Percentiles rank a stretch among this genome's conserved stretches.
phyloP scores from a whole-genome alignment of 2,329 filamentous ascomycete genomes.

The Dothistroma pini region DNA sequence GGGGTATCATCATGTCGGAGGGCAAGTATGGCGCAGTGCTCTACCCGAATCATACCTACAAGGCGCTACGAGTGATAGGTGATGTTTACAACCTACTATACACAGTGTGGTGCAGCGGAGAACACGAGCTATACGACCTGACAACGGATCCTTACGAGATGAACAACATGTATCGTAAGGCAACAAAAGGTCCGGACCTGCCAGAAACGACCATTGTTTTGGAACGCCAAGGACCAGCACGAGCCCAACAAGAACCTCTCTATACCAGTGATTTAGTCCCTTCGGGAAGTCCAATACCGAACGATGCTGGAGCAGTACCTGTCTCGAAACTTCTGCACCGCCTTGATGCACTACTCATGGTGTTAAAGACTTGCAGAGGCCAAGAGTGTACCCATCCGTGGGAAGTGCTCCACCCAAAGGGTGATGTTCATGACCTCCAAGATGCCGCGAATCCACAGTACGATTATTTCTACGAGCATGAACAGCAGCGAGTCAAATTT shows the following conservation, averaged over 20 bases:
- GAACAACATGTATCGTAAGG: constrained; percentile 17
- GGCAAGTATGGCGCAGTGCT: constrained; percentile 30
- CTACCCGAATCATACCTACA: constrained; percentile 33
- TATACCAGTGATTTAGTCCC: constrained; percentile 4
- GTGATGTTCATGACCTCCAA: constrained; percentile 8
- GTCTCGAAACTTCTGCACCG: constrained; percentile 11
- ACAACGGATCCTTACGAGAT: constrained; percentile 25
- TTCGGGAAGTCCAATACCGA: neutral
- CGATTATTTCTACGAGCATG: constrained; percentile 17
- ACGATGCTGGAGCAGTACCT: neutral
- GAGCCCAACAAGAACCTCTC: neutral
- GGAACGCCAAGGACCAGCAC: neutral
- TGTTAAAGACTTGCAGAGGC: constrained; percentile 20
- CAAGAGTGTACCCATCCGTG: constrained; percentile 19
- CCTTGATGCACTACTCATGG: constrained; percentile 20
- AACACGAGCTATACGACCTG: constrained; percentile 62
- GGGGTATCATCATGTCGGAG: constrained; percentile 37
- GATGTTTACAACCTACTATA: constrained; percentile 59
- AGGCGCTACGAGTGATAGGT: constrained; percentile 29
- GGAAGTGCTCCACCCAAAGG: constrained; percentile 15
- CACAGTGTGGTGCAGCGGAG: constrained; percentile 65
- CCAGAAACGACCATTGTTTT: neutral
- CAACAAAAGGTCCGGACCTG: neutral
- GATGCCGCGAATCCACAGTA: constrained; percentile 12
- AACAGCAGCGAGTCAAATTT: constrained; percentile 17